phyloP scores from a whole-genome alignment of 441 rosid species.

The Gossypium trilobum region DNA sequence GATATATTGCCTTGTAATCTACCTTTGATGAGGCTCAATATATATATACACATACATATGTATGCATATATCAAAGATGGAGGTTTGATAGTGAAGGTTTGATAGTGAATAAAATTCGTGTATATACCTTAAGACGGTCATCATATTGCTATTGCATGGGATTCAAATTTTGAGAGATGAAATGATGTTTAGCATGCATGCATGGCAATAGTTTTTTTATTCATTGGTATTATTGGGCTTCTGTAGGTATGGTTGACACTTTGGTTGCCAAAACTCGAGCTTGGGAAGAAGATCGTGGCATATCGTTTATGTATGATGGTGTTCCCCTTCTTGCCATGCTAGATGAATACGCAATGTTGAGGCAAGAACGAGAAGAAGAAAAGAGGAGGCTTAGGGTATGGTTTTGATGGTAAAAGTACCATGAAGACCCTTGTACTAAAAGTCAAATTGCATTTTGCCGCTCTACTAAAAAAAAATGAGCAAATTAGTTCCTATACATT shows the following conservation, averaged over 20 bases:
- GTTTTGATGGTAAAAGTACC: not conserved
- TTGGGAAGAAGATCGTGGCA: conserved; percentile 87
- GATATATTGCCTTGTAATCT: not conserved
- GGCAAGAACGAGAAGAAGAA: conserved; percentile 94
- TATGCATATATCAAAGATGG: not conserved
- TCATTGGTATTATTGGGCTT: conserved; percentile 9
- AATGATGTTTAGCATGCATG: not conserved
- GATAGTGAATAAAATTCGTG: not conserved
- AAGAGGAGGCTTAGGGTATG: conserved; percentile 69
- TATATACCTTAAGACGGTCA: not conserved
- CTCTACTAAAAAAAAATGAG: no score
- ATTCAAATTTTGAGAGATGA: not conserved
- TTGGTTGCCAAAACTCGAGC: conserved; percentile 70
- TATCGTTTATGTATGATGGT: conserved; percentile 70
- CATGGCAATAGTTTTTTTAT: not conserved
- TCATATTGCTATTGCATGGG: not conserved
- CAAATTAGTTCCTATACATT: no score
- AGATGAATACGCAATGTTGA: conserved; percentile 87
- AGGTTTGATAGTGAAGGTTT: not conserved
- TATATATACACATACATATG: no score
- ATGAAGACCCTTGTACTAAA: no score
- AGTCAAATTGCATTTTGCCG: no score
- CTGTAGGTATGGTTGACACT: conserved; percentile 72
- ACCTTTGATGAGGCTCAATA: not conserved
- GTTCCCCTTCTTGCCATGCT: conserved; percentile 92